Evolutionary conservation across 2,329 filamentous ascomycete genomes (phyloP), one percentile per base, ranked within the genome.

Genomic region (Akanthomyces dipterigenus): DNA sequence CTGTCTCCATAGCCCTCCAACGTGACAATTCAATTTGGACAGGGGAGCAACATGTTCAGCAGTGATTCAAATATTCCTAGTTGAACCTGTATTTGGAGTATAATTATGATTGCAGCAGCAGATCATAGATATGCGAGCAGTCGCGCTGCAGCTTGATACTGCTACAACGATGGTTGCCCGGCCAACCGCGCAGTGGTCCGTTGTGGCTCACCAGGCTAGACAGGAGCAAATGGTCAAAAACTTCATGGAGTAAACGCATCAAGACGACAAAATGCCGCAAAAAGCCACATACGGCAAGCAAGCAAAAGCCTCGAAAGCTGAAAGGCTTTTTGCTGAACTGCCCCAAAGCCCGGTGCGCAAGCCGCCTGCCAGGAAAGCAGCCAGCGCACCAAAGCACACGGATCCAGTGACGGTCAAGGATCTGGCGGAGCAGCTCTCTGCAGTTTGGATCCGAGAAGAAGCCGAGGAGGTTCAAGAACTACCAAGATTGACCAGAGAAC

Each of bases 271-370:
- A 28, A 84, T 83, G 82, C 71, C 78, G 40, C 76, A 77, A 61
- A 73, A 74, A 55, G 70, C 73, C 3, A 80, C 76, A 62, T 85
- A 84, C 71, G 82, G 82, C 62, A 82, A 80, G 63, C 73, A 74
- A 49, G 73, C 75, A 34, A 81, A 75, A 62, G 77, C 78, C 49
- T 73, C 78, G 28, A 80, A 75, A 63, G 73, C 77, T 20, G 76
- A 81, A 46, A 75, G 79, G 24, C 70, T 82, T 49, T 82, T 84
- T 64, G 77, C 77, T 22, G 79, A 82, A 65, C 70, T 84, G 9
- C 80, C 81, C 0, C 77, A 77, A 62, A 82, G 78, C 49, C 82
- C 82, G 3, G 63, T 77, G 55, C 77, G 78, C 53, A 70, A 65
- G 49, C 66, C 67, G 43, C 55, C 62, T 34, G 62, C 31, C 63